Conservation (phyloP, 2,329 filamentous ascomycete genomes). For the Verticillium klebahnii region DNA sequence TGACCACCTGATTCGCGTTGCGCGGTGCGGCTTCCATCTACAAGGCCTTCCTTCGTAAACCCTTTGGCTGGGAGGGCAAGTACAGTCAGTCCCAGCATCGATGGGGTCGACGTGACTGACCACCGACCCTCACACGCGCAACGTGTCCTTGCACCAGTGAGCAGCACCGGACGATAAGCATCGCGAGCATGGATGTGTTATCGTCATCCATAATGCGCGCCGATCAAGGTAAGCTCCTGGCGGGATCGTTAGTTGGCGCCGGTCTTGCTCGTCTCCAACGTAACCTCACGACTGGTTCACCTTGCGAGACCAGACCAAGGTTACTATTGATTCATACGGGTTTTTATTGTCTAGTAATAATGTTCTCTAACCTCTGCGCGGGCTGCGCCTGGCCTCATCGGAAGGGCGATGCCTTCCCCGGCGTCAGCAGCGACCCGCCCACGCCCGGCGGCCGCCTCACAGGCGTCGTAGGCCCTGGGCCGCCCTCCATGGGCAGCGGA, state of each 20-base stretch:
- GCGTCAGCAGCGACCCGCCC: conserved; percentile 39
- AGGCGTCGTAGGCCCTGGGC: conserved; percentile 41
- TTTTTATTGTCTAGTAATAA: neutral
- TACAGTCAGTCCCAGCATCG: neutral
- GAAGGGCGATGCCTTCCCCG: conserved; percentile 36
- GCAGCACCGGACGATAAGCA: too few species aligned
- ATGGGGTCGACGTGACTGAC: neutral
- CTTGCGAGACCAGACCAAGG: neutral
- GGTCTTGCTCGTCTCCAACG: neutral
- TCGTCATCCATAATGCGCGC: too few species aligned
- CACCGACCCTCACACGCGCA: neutral
- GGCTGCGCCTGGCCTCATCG: neutral
- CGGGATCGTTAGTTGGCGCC: too few species aligned
- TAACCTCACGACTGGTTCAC: too few species aligned
- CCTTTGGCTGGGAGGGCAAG: neutral
- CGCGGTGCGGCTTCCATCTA: neutral
- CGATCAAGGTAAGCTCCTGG: too few species aligned
- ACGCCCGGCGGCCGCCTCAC: conserved; percentile 32
- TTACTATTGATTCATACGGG: neutral
- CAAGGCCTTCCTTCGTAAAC: neutral
- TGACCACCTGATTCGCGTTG: neutral
- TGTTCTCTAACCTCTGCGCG: neutral
- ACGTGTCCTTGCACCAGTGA: neutral
- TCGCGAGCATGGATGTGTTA: too few species aligned
- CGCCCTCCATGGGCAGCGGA: conserved; percentile 36